Conservation (phyloP, 2,329 filamentous ascomycete species). For the Xylariomycetidae sp. region DNA sequence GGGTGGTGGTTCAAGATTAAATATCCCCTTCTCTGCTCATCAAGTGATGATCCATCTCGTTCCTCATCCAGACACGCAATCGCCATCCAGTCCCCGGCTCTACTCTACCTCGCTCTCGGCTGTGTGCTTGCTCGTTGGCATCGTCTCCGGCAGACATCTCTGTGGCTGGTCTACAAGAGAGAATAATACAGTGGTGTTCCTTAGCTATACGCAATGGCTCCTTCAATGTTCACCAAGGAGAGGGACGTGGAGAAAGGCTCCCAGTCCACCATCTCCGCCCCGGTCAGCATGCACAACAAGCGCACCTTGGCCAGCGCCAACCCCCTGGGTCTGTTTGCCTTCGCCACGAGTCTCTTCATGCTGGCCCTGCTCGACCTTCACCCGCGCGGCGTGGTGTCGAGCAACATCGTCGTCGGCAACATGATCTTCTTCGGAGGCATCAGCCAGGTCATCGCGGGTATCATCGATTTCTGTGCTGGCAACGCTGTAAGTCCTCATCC, state of each 20-base stretch:
- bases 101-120: no score
- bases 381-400: conserved; percentile 14
- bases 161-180: neutral
- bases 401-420: conserved; percentile 27
- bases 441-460: conserved; percentile 18
- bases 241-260: conserved; percentile 18
- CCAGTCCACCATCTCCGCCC: conserved; percentile 9
- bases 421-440: conserved; percentile 32
- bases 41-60: no score
- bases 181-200: no score
- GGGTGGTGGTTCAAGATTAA: no score
- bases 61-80: no score
- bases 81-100: no score
- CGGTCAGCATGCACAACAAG: conserved; percentile 8
- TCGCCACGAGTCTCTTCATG: conserved; percentile 27
- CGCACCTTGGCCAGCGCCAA: conserved; percentile 17
- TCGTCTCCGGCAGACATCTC: neutral
- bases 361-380: conserved; percentile 17
- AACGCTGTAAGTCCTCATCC: conserved; percentile 16
- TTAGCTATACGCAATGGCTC: no score
- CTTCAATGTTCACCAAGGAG: no score
- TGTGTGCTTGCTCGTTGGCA: no score
- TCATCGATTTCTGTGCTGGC: conserved; percentile 19
- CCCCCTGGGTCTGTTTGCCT: conserved; percentile 30
- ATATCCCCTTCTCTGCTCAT: no score